Base-by-base conservation (phyloP, 352 stramenopile species). In the Phytopythium kandeliae region DNA sequence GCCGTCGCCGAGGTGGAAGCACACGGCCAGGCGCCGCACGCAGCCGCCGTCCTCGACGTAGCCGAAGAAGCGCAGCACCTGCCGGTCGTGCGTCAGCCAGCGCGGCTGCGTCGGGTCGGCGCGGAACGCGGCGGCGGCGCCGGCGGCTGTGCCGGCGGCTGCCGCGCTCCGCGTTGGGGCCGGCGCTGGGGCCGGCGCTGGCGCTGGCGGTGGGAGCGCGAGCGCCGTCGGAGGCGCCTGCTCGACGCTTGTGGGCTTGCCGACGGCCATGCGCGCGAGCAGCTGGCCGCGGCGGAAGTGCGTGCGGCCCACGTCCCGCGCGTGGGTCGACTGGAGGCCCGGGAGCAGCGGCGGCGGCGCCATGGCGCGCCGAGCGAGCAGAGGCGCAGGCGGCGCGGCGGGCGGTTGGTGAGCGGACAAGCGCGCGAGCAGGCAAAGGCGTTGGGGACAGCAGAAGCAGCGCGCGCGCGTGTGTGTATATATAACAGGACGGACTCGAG, bases 61-160 rank as follows among this genome's bases (percentile, higher is more conserved):
- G 2, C 75, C 83, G 41, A 90, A 96, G 69, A 96, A 97, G 19
- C 89, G 84, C 35, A 97, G 68, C 36, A 97, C 88, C 31, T 92
- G 75, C 11, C 76, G 66, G 46, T 89, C 77, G 62, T 86, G 62
- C 8, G 77, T 86, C 58, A 90, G 63, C 77, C 83, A 91, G 22
- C 58, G 51, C 16, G 76, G 78, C 40, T 80, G 67, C n/a, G 56
- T 69, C 12, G 60, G 43, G 46, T 87, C 74, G 7, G 66, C 53
- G 40, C 71, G 69, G 55, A 69, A 86, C 36, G 71, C 78, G 21
- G 64, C 71, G 44, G 69, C 79, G 2, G 8, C 12, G 35, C 28
- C 57, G 21, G 35, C 33, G 58, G 25, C 40, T 37, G 49, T n/a
- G 12, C 45, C 54, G 15, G 40, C 60, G 38, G 31, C 45, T 13